Evolutionary conservation across 352 stramenopile genomes (phyloP).

Genomic region (Globisporangium rhizosaccharum): DNA sequence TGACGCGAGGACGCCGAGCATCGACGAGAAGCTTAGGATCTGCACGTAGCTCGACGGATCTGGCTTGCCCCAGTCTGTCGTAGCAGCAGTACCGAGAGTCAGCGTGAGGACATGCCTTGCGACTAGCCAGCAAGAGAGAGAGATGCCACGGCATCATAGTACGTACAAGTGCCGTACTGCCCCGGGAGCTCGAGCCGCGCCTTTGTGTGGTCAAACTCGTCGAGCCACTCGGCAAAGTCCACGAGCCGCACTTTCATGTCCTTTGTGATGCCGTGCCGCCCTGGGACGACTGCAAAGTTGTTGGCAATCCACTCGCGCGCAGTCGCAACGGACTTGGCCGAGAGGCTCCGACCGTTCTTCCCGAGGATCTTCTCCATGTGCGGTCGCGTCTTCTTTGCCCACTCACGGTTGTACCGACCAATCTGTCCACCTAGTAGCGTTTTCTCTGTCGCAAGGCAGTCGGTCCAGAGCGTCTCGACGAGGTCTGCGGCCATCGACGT

Average conservation of each 20-base stretch:
- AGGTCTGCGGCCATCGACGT: conserved; percentile 22
- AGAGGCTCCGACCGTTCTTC: conserved; percentile 51
- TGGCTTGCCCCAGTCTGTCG: conserved; percentile 64
- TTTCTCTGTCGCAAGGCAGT: conserved; percentile 57
- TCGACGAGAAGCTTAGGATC: conserved; percentile 72
- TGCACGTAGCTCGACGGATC: conserved; percentile 52
- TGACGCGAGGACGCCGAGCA: conserved; percentile 73
- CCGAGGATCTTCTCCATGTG: conserved; percentile 75
- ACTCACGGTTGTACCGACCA: conserved; percentile 75
- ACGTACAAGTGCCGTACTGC: conserved; percentile 70
- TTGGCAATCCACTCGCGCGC: conserved; percentile 68
- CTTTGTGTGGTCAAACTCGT: conserved; percentile 76
- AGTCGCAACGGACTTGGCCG: conserved; percentile 40
- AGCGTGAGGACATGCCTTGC: neutral
- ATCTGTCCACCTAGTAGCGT: conserved; percentile 49
- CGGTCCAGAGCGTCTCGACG: conserved; percentile 41
- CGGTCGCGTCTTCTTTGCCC: conserved; percentile 39
- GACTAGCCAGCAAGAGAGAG: neutral
- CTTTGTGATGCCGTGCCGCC: conserved; percentile 65
- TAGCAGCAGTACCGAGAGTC: conserved; percentile 2
- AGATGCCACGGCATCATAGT: neutral
- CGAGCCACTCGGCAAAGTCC: conserved; percentile 84
- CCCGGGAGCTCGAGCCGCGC: conserved; percentile 66
- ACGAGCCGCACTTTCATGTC: conserved; percentile 77
- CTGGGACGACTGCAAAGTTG: conserved; percentile 64